Evolutionary conservation across 305 asterid genomes (phyloP), one percentile per base, ranked within the genome.

Genomic region (Solanum aculeatissimum): DNA sequence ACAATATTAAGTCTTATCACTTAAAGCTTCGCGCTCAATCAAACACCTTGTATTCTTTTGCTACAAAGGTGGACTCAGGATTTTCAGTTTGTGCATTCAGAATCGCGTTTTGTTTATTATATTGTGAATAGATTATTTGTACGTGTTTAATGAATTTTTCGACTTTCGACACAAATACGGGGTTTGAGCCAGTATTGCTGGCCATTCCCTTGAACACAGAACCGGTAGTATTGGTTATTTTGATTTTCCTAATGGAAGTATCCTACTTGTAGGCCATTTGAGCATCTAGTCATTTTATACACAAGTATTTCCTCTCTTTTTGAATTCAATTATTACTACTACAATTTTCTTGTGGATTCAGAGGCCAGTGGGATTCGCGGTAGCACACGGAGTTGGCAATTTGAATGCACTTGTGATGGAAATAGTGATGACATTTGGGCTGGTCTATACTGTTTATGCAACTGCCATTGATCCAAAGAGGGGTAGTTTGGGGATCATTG

Each of bases 391-490:
- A 2, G 94, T 89, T 7, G 93, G 95, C 63, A 86, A n/a, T 4
- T 66, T 83, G 65, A 88, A 89, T 5, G 95, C 95, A 35, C 62
- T 93, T 79, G 40, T 93, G 38, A 86, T 93, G 92, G 97, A 93
- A 90, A 86, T 93, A 45, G 65, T 93, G 19, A 78, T 93, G 91
- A 93, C 97, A 3, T 93, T 88, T 7, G 95, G 91, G 13, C 90
- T 93, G 42, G 91, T 93, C 1, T 91, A 91, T 80, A 89, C 92
- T 0, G 92, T 93, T 0, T 93, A 88, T 69, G 97, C 97, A 0
- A 93, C 97, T 1, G 92, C 94, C 0, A 88, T 93, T 4, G 97
- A 93, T 19, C 95, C 97, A 0, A 90, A 86, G 43, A 85, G 94
- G 71, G 97, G 92, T 0, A 90, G 91, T 83, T 45, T 93, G 49